Evolutionary conservation across 2,329 filamentous ascomycete species (phyloP).

Genomic region (Penicillium sp.): DNA sequence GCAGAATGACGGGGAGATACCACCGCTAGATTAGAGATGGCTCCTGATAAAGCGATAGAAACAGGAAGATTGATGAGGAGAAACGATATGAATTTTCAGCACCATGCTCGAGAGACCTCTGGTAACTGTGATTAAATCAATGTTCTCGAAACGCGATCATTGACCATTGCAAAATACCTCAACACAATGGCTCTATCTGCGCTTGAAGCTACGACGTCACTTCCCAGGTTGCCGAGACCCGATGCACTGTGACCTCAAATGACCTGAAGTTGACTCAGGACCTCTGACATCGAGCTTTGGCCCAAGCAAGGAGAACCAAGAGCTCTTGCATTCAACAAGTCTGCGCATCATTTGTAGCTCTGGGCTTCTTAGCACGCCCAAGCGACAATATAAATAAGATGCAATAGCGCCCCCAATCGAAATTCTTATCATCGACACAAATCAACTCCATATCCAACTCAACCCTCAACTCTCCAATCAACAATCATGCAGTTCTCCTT

Average conservation of each 20-base stretch:
- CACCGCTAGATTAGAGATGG: not conserved
- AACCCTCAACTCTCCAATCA: not conserved
- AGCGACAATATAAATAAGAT: not conserved
- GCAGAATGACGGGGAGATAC: not conserved
- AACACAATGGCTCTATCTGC: not conserved
- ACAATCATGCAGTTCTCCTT: slow-evolving; percentile 15
- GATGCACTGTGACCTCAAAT: slow-evolving; percentile 14
- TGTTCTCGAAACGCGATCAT: not conserved
- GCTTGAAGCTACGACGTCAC: not conserved
- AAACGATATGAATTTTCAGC: too few relatives aligned
- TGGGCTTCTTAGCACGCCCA: not conserved
- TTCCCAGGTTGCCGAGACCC: not conserved
- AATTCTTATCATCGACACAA: not conserved
- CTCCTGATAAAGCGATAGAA: not conserved
- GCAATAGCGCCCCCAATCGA: not conserved
- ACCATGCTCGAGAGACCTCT: too few relatives aligned
- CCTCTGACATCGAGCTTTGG: not conserved
- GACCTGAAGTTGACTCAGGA: not conserved
- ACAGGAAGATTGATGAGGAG: not conserved
- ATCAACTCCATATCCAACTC: not conserved
- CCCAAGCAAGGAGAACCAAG: not conserved
- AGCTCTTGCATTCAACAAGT: not conserved
- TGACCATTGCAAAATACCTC: not conserved
- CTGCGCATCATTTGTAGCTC: not conserved
- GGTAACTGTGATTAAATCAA: not conserved